Evolutionary conservation across 306 rosid genomes (phyloP).

Genomic region (Castanea sativa): DNA sequence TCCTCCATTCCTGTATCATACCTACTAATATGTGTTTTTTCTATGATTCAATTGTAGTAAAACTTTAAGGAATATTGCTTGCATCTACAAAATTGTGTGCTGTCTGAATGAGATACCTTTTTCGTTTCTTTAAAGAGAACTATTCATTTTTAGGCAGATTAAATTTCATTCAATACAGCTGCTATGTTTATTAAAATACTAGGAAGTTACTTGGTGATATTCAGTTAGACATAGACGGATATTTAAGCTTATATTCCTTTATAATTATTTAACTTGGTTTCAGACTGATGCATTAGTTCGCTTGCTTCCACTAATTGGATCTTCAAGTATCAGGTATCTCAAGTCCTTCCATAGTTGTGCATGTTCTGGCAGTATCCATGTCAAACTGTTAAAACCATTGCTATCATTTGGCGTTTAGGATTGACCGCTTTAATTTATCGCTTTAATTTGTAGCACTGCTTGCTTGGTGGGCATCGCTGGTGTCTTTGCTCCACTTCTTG

Average conservation of each 20-base stretch:
- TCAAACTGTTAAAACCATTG: background rate
- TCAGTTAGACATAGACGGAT: background rate
- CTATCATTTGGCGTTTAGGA: background rate
- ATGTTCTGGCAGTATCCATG: background rate
- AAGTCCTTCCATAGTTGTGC: background rate
- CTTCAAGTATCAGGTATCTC: conserved; percentile 77
- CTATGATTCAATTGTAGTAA: background rate
- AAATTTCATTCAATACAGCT: background rate
- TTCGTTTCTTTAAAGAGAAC: background rate
- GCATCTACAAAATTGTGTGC: background rate
- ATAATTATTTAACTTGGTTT: conserved; percentile 37
- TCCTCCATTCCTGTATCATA: background rate
- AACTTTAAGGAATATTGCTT: background rate
- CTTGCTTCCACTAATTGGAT: conserved; percentile 91
- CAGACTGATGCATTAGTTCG: conserved; percentile 94
- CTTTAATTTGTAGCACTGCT: conserved; percentile 65
- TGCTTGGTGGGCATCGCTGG: conserved; percentile 89
- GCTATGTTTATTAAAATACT: background rate
- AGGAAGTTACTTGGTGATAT: background rate
- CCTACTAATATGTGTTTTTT: background rate
- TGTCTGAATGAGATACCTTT: background rate
- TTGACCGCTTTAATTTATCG: conserved; percentile 12
- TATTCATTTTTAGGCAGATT: background rate
- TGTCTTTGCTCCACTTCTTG: conserved; percentile 92
- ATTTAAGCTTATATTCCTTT: conserved; percentile 11